Evolutionary conservation across 169 alveolate species (phyloP).

Genomic region (Theileria orientalis): DNA sequence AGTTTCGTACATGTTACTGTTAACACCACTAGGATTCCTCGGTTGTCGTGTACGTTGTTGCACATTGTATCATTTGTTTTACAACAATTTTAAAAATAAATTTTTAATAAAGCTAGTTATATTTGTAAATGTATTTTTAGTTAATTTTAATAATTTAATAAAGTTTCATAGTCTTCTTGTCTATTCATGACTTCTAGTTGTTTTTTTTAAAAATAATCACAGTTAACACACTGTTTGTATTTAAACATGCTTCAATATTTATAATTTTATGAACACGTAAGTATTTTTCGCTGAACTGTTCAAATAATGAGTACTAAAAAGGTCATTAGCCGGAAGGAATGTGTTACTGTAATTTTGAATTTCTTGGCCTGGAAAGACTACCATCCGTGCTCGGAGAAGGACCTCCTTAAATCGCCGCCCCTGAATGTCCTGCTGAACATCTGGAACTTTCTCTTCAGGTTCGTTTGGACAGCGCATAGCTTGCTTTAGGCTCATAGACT

Average conservation of each 20-base stretch:
- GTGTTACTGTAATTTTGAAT: conserved; percentile 44
- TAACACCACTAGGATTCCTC: background rate
- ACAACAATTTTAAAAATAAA: background rate
- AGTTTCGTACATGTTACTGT: background rate
- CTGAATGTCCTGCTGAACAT: conserved; percentile 54
- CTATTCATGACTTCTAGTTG: too few species aligned
- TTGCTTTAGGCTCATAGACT: conserved; percentile 22
- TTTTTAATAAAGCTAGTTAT: background rate
- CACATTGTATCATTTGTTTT: background rate
- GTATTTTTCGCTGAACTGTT: too few species aligned
- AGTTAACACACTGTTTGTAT: too few species aligned
- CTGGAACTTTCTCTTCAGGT: conserved; percentile 68
- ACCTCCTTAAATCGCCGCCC: conserved; percentile 54
- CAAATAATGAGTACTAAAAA: background rate
- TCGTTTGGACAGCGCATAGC: background rate
- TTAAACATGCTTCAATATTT: too few species aligned
- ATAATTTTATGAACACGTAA: too few species aligned
- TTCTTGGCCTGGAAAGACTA: conserved; percentile 50
- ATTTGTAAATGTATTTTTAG: background rate
- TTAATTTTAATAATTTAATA: background rate
- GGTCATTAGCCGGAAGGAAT: conserved; percentile 46
- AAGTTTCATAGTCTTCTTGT: too few species aligned
- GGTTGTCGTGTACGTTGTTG: background rate
- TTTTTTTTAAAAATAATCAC: too few species aligned
- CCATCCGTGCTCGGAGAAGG: conserved; percentile 53